Percentiles rank a stretch among this genome's conserved stretches.
These are phyloP conservation scores for Xerocomellus intermedius DNA, from an alignment of 768 basidiomycete genomes.

Conservation along the genomic window DNA sequence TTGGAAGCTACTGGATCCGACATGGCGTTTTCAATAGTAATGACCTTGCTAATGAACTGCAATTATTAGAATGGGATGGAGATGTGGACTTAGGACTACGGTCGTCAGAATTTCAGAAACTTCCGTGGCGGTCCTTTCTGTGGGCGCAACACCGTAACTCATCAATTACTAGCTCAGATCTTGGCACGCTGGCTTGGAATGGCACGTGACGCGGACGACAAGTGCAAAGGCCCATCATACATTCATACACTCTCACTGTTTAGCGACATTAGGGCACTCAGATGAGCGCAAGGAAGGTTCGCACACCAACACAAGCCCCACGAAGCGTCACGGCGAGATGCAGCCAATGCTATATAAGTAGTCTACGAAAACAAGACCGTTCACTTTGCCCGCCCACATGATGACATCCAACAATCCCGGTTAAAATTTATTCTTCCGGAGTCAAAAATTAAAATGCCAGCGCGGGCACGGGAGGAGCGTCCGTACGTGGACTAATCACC, in stretches of 20 bases:
- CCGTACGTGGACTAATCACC: too few relatives aligned
- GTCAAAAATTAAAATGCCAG: background rate
- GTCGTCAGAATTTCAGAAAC: too few relatives aligned
- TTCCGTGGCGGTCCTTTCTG: too few relatives aligned
- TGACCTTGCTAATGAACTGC: background rate
- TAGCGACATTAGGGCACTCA: background rate
- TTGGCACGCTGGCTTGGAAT: too few relatives aligned
- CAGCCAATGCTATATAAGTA: background rate
- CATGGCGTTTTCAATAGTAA: constrained; percentile 35
- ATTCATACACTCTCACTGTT: too few relatives aligned
- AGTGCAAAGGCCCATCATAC: too few relatives aligned
- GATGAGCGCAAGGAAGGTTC: too few relatives aligned
- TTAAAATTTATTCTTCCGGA: too few relatives aligned
- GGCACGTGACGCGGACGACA: background rate
- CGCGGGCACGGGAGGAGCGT: background rate
- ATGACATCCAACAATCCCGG: background rate
- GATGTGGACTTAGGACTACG: background rate
- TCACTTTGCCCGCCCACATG: too few relatives aligned
- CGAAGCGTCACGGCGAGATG: background rate
- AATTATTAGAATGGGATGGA: background rate
- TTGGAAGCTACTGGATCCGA: constrained; percentile 73
- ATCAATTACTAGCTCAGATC: too few relatives aligned
- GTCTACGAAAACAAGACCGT: background rate
- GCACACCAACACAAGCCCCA: background rate
- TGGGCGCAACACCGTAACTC: too few relatives aligned